phyloP scores from a whole-genome alignment of 805 yeast species.

The Teunomyces atbi region DNA sequence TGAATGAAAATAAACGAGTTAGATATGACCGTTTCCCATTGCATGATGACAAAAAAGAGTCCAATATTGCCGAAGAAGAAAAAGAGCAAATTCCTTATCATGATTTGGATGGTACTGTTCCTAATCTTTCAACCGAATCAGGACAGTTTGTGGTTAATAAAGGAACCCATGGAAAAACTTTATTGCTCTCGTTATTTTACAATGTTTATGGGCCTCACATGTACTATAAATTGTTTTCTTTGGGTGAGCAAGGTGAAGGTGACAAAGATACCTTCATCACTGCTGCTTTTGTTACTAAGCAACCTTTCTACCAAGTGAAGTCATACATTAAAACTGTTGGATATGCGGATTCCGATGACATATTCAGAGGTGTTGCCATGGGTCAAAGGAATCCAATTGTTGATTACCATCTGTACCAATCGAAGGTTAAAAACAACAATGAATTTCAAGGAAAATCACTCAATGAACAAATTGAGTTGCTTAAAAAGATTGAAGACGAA shows the following conservation, averaged over 20 bases:
- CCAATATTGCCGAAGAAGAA: conserved; percentile 10
- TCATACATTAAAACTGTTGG: conserved; percentile 36
- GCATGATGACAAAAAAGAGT: conserved; percentile 1
- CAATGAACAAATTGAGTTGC: conserved; percentile 22
- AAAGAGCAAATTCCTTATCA: conserved; percentile 45
- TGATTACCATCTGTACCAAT: conserved; percentile 9
- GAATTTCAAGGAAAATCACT: conserved; percentile 12
- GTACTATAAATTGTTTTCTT: conserved; percentile 58
- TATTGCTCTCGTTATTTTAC: conserved; percentile 62
- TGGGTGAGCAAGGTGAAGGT: conserved; percentile 42
- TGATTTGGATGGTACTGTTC: conserved; percentile 65
- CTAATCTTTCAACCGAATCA: conserved; percentile 67
- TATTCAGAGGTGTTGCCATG: conserved; percentile 34
- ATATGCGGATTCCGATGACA: conserved; percentile 17
- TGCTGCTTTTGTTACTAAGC: conserved; percentile 15
- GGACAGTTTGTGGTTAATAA: conserved; percentile 66
- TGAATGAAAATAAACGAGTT: conserved; percentile 27
- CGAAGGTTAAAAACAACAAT: conserved; percentile 7
- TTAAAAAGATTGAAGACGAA: conserved; percentile 17
- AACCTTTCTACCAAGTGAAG: conserved; percentile 32
- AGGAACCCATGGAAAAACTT: conserved; percentile 52
- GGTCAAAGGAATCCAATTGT: conserved; percentile 13
- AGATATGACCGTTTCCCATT: conserved; percentile 26
- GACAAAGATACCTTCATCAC: conserved; percentile 21
- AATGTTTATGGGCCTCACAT: conserved; percentile 61